Evolutionary conservation across 225 moss, liverwort and hornwort species (phyloP), one percentile per base, ranked within the genome.

Genomic region (Thuidium tamariscinum): DNA sequence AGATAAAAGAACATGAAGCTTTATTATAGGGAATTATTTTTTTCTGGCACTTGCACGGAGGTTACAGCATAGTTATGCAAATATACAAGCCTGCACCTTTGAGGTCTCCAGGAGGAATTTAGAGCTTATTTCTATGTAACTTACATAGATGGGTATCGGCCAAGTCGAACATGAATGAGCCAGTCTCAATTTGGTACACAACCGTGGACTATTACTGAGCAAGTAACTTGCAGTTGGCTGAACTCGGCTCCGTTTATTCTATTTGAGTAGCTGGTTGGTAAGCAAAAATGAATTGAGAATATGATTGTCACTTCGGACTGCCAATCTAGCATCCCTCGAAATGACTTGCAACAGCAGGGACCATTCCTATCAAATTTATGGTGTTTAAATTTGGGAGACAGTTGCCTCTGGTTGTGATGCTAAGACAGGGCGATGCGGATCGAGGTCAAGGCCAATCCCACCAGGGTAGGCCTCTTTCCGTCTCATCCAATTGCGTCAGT

Each of bases 401-500:
- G 26, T 81, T 36, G 49, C n/a, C 64, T 81, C 64, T 18, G 12
- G n/a, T 60, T 72, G 42, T 59, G 60, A 39, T 39, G 67, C 55
- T 54, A 37, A 57, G 57, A 70, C 16, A 69, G 16, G 54, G 41
- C 34, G 11, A 83, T 17, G 66, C 75, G n/a, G 52, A n/a, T 54
- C 52, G 52, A 54, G 54, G 56, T 92, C 86, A 94, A 77, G 88
- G 80, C 92, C 92, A 89, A 71, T 89, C 87, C 90, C 92, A 93
- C 93, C 92, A 90, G 25, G 91, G 90, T 15, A 92, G 88, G 36
- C 79, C 69, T 54, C 79, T 82, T 86, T 88, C 93, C 29, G 61
- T 11, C 81, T 91, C 95, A 64, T 93, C 95, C 72, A 93, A 69
- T 54, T 92, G 91, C 52, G 89, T 52, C 85, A 91, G 61, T 46